Percentiles rank a stretch among this genome's conserved stretches.
Conservation (phyloP, 78 protist species). For the Mastigamoeba balamuthi region DNA sequence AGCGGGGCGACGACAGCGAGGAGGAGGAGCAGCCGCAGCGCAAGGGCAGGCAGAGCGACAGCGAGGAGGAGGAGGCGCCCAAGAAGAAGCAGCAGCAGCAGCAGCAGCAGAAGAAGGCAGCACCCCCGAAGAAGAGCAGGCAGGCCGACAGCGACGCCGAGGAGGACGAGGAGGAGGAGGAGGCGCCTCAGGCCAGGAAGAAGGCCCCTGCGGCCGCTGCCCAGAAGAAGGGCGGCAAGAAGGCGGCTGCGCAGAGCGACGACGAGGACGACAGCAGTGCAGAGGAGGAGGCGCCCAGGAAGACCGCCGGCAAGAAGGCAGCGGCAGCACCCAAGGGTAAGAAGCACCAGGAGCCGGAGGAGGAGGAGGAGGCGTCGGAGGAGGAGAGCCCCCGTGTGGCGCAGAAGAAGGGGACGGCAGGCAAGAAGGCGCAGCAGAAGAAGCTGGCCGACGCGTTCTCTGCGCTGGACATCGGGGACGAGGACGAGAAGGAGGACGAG, state of each 20-base stretch:
- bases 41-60: slow-evolving; percentile 16
- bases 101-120: too few species aligned
- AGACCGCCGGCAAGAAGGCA: not conserved
- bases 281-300: slow-evolving; percentile 5
- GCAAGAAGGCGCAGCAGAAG: too few species aligned
- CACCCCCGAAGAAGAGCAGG: too few species aligned
- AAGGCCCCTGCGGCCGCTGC: not conserved
- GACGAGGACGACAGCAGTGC: slow-evolving; percentile 33
- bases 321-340: not conserved
- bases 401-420: too few species aligned
- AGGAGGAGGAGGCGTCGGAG: not conserved
- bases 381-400: not conserved
- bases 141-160: too few species aligned
- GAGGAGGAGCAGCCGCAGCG: not conserved
- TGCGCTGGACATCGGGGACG: too few species aligned
- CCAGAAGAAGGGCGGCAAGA: slow-evolving; percentile 1
- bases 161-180: slow-evolving; percentile 32
- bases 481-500: too few species aligned
- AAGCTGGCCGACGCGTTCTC: too few species aligned
- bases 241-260: not conserved
- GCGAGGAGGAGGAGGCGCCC: slow-evolving; percentile 2
- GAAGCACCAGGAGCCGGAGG: not conserved
- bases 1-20: slow-evolving; percentile 4
- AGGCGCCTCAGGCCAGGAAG: not conserved
- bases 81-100: not conserved